These are phyloP conservation scores for Aspergillus eucalypticola DNA, from an alignment of 2,329 filamentous ascomycete genomes.

Conservation along the genomic window DNA sequence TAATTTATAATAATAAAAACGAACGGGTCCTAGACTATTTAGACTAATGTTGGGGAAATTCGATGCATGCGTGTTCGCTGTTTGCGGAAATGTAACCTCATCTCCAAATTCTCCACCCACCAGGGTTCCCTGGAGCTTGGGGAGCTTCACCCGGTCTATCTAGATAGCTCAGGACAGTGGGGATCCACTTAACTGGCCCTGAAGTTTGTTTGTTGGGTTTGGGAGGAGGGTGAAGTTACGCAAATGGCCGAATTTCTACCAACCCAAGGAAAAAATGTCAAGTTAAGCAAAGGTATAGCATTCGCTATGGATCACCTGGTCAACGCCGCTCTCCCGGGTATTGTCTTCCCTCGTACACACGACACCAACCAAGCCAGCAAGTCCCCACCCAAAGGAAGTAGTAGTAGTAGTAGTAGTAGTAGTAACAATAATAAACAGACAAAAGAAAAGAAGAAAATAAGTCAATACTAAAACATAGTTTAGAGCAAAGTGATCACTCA, in stretches of 20 bases:
- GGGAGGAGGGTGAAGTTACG: too few species aligned
- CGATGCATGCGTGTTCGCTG: neutral
- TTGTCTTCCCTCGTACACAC: neutral
- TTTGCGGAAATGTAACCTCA: neutral
- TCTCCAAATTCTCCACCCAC: neutral
- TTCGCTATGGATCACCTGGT: neutral
- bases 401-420: slow-evolving; percentile 16
- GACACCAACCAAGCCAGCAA: slow-evolving; percentile 7
- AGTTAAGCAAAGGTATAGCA: neutral
- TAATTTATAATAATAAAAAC: too few species aligned
- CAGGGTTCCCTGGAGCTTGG: too few species aligned
- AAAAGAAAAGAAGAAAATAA: slow-evolving; percentile 8
- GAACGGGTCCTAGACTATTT: too few species aligned
- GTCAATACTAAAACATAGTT: slow-evolving; percentile 24
- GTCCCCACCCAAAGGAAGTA: slow-evolving; percentile 18
- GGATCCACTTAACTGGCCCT: neutral
- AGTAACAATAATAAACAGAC: slow-evolving; percentile 1
- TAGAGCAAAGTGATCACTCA: neutral
- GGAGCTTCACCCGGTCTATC: neutral
- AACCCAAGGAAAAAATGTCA: too few species aligned
- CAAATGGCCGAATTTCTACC: too few species aligned
- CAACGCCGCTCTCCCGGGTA: neutral
- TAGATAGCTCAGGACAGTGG: neutral
- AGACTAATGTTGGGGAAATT: too few species aligned
- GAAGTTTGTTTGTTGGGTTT: neutral